Evolutionary conservation across 768 basidiomycete genomes (phyloP), one percentile per base, ranked within the genome.

Genomic region (Leccinum broughii): DNA sequence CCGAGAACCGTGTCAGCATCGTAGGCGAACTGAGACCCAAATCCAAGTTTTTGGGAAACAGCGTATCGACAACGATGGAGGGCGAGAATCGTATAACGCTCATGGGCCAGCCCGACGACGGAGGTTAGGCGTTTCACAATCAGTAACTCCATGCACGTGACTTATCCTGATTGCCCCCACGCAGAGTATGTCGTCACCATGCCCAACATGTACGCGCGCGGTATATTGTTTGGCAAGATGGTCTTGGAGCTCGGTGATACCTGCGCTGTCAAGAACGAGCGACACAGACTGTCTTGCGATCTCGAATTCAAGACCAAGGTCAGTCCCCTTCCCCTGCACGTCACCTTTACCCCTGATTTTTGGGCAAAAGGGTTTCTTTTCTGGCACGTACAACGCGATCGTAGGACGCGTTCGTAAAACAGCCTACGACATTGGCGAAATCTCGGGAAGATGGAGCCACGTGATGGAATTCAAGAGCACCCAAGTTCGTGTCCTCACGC

Each of bases 221-320:
- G 92, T 8, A 92, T 93, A 65, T 76, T 93, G 48, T 93, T 91
- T 74, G 91, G 90, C 10, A 93, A 92, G 81, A 96, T 99, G 95
- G 89, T 98, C 28, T 80, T 96, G 55, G 97, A 99, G 77, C 80
- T 99, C 22, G 95, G 96, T 5, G 97, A 98, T 75, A 83, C 85
- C 35, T 94, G 93, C 66, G 83, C 79, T 8, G 93, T 93, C 59
- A 87, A 85, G 78, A 95, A 94, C 77, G 88, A 91, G 68, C 86
- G 85, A 67, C 85, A 85, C 49, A 86, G 85, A 20, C 72, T 92
- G 62, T 77, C 72, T 51, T 92, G 90, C 62, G 94, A 96, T 70
- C 77, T 98, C 37, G 94, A 98, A 66, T 99, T 98, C 81, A 98
- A 98, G 82, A 95, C 95, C 44, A 98, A 97, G 85, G 93, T 91